Conservation (phyloP, 2,329 filamentous ascomycete species). For the Penicillium sp. region DNA sequence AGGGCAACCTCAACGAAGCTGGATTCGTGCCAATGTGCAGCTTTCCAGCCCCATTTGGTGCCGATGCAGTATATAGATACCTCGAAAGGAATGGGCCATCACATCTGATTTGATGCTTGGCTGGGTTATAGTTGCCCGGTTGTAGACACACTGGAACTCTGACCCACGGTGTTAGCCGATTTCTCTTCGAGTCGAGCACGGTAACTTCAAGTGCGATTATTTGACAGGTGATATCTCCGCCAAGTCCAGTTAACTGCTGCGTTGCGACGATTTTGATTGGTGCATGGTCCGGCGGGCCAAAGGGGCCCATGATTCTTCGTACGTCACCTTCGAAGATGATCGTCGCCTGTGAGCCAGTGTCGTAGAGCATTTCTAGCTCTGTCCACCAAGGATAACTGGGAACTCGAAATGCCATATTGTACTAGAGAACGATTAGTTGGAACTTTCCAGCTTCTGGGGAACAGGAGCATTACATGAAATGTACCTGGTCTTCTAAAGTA, state of each 20-base stretch:
- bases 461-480: not conserved
- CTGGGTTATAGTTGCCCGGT: not conserved
- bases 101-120: not conserved
- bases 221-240: not conserved
- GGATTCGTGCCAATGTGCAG: not conserved
- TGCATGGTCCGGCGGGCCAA: not conserved
- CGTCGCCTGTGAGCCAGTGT: not conserved
- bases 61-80: not conserved
- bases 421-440: not conserved
- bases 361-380: not conserved
- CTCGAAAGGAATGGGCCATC: not conserved
- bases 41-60: not conserved
- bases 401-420: not conserved
- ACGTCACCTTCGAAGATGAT: not conserved
- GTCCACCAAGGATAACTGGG: not conserved
- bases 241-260: not conserved
- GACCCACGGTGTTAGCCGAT: not conserved
- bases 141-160: not conserved
- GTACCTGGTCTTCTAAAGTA: not conserved
- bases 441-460: fast-evolving
- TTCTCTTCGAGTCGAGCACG: not conserved
- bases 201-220: not conserved
- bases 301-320: not conserved
- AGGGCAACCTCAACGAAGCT: not conserved
- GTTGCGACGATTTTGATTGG: not conserved